Evolutionary conservation across 2,329 filamentous ascomycete genomes (phyloP).

Genomic region (Cytospora schulzeri): DNA sequence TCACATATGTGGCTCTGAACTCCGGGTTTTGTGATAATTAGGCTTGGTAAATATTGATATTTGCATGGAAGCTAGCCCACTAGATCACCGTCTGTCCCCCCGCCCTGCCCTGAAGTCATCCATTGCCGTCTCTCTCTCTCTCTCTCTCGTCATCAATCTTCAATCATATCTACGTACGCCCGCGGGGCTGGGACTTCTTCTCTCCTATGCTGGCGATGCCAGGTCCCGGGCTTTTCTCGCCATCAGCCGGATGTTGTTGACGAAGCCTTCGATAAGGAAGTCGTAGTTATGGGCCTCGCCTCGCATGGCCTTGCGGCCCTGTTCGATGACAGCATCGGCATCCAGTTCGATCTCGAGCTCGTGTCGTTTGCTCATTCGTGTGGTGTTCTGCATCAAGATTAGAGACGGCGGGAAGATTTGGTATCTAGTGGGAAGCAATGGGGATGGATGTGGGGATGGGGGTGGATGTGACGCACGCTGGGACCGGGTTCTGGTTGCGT

Average conservation of each 20-base stretch:
- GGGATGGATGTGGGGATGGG: background rate
- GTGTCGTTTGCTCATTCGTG: slow-evolving; percentile 63
- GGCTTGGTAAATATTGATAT: background rate
- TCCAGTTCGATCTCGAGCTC: slow-evolving; percentile 80
- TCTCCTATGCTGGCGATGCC: background rate
- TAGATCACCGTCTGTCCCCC: background rate
- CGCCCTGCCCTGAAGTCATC: background rate
- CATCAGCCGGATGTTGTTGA: slow-evolving; percentile 71
- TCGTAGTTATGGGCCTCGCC: slow-evolving; percentile 62
- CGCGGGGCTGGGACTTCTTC: background rate
- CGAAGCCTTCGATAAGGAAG: slow-evolving; percentile 69
- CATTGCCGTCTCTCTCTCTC: background rate
- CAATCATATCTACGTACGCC: background rate
- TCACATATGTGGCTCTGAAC: background rate
- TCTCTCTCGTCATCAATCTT: background rate
- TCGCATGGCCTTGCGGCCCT: slow-evolving; percentile 59
- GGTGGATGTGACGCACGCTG: slow-evolving; percentile 42
- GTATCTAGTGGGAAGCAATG: background rate
- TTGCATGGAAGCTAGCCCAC: slow-evolving; percentile 2
- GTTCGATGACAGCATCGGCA: slow-evolving; percentile 63
- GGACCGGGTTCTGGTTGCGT: slow-evolving; percentile 47
- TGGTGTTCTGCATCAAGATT: slow-evolving; percentile 39
- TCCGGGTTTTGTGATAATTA: background rate
- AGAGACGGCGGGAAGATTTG: slow-evolving; percentile 16
- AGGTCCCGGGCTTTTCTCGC: slow-evolving; percentile 44